A percentile compares a stretch with the other conserved stretches of the same genome.
Evolutionary conservation across 805 yeast genomes (phyloP).

Genomic region (Candida ulmi): DNA sequence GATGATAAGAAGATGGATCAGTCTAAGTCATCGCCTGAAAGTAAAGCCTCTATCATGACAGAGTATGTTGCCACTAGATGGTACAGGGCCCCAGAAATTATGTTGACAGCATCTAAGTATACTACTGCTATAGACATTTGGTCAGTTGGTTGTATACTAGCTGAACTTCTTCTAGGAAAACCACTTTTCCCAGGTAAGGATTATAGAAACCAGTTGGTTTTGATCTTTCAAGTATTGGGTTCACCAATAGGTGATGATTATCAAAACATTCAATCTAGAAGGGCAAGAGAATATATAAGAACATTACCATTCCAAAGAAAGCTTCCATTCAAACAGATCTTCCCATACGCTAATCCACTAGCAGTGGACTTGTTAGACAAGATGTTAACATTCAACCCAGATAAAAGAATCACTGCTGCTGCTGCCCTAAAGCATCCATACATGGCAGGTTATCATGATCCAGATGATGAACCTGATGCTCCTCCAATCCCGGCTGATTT

Average conservation of each 20-base stretch:
- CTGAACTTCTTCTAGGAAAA: conserved; percentile 79
- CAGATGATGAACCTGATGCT: conserved; percentile 86
- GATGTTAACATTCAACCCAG: conserved; percentile 79
- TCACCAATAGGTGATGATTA: conserved; percentile 82
- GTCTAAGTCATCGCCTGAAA: conserved; percentile 47
- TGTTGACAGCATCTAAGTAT: conserved; percentile 90
- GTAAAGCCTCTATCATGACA: conserved; percentile 79
- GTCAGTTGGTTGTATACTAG: conserved; percentile 95
- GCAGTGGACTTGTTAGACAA: conserved; percentile 65
- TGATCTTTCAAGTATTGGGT: conserved; percentile 81
- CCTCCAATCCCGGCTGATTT: conserved; percentile 80
- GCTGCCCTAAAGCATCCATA: conserved; percentile 87
- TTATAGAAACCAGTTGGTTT: conserved; percentile 83
- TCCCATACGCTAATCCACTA: conserved; percentile 51
- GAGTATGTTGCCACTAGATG: conserved; percentile 97
- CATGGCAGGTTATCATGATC: conserved; percentile 84
- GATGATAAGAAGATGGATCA: conserved; percentile 20
- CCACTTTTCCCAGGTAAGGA: conserved; percentile 94
- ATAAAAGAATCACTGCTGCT: conserved; percentile 73
- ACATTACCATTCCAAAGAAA: conserved; percentile 69
- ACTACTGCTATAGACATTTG: conserved; percentile 94
- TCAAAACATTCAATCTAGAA: conserved; percentile 62
- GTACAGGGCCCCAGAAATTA: conserved; percentile 97
- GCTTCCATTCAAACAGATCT: conserved; percentile 41
- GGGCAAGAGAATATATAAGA: conserved; percentile 86